A percentile compares a stretch with the other conserved stretches of the same genome.
Evolutionary conservation across 805 yeast genomes (phyloP).

Genomic region (Starmerella gropengiesseri): DNA sequence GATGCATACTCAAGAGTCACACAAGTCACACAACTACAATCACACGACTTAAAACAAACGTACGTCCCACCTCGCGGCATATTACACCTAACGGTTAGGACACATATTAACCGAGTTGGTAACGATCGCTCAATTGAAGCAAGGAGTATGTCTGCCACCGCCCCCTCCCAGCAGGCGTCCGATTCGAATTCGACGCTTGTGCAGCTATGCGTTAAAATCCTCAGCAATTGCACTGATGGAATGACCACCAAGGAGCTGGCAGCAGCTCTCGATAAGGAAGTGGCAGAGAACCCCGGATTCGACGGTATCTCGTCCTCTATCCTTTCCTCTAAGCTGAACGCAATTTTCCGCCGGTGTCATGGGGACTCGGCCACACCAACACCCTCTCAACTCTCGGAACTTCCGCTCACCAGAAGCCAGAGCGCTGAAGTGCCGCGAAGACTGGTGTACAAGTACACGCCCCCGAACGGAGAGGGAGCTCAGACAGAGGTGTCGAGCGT

Average conservation of each 20-base stretch:
- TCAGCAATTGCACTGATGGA: slow-evolving; percentile 24
- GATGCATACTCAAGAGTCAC: slow-evolving; percentile 1
- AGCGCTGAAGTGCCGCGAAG: slow-evolving; percentile 26
- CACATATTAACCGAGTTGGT: neutral
- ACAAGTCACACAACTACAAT: slow-evolving; percentile 5
- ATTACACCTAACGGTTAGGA: slow-evolving; percentile 3
- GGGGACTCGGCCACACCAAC: slow-evolving; percentile 21
- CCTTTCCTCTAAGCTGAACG: slow-evolving; percentile 29
- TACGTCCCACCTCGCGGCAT: neutral
- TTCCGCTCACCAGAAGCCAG: slow-evolving; percentile 26
- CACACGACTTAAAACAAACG: slow-evolving; percentile 8
- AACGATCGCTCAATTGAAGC: neutral
- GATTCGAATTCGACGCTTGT: slow-evolving; percentile 21
- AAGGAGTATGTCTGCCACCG: neutral
- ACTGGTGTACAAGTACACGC: slow-evolving; percentile 25
- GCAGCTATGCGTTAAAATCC: slow-evolving; percentile 22
- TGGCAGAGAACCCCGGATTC: slow-evolving; percentile 10
- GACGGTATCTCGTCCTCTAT: slow-evolving; percentile 27
- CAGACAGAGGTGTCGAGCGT: neutral
- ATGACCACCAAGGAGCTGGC: slow-evolving; percentile 28
- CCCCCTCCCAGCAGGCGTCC: neutral
- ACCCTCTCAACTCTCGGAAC: slow-evolving; percentile 16
- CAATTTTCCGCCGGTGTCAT: slow-evolving; percentile 27
- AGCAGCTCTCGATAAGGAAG: slow-evolving; percentile 20
- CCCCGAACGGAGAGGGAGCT: slow-evolving; percentile 2